A percentile compares a stretch with the other conserved stretches of the same genome.
phyloP scores from a whole-genome alignment of 495 filamentous ascomycete genomes.

The Penicillium goetzii region DNA sequence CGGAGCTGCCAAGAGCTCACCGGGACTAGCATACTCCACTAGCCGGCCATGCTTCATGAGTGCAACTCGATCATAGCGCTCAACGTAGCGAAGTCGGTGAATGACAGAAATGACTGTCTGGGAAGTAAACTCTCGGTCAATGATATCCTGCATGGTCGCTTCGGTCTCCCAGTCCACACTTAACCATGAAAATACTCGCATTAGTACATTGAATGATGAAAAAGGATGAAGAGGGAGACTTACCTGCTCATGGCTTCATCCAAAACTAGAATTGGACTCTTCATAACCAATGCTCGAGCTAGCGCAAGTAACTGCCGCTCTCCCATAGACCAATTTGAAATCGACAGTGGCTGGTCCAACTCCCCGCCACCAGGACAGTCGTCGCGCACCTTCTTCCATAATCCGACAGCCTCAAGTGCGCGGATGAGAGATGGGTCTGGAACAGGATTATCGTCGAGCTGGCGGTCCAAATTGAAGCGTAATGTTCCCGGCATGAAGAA shows the following conservation, averaged over 20 bases:
- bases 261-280: slow-evolving; percentile 24
- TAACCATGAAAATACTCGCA: background rate
- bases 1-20: background rate
- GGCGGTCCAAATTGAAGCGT: slow-evolving; percentile 48
- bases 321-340: slow-evolving; percentile 26
- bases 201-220: background rate
- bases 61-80: slow-evolving; percentile 43
- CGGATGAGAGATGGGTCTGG: slow-evolving; percentile 16
- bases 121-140: slow-evolving; percentile 51
- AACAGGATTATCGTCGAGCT: slow-evolving; percentile 25
- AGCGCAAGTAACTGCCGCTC: slow-evolving; percentile 31
- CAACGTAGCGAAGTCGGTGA: slow-evolving; percentile 54
- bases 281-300: slow-evolving; percentile 24
- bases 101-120: slow-evolving; percentile 59
- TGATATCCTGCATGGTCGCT: slow-evolving; percentile 49
- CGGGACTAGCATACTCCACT: slow-evolving; percentile 9
- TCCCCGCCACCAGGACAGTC: slow-evolving; percentile 17
- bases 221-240: slow-evolving; percentile 1
- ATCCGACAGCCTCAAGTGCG: slow-evolving; percentile 17
- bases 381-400: slow-evolving; percentile 28
- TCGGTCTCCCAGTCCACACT: slow-evolving; percentile 54
- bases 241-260: slow-evolving; percentile 44
- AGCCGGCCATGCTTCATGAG: slow-evolving; percentile 25
- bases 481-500: slow-evolving; percentile 55
- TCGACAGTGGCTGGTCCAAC: slow-evolving; percentile 14